phyloP scores from a whole-genome alignment of 1,139 yeast species.

The Pichia kudriavzevii region DNA sequence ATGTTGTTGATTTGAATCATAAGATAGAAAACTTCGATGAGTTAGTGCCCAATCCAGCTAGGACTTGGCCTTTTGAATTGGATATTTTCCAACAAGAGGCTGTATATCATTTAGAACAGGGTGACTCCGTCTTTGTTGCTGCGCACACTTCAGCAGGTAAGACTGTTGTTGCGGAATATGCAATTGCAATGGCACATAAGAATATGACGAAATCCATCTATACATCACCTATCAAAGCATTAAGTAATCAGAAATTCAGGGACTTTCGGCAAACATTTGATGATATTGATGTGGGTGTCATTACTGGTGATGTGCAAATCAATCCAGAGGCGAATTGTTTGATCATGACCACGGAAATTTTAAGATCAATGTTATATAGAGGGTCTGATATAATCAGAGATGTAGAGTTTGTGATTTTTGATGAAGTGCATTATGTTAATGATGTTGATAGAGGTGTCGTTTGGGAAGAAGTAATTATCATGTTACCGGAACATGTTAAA shows the following conservation, averaged over 20 bases:
- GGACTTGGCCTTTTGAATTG: constrained; percentile 82
- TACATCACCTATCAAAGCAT: constrained; percentile 69
- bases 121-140: constrained; percentile 93
- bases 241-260: constrained; percentile 68
- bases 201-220: constrained; percentile 91
- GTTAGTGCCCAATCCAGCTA: constrained; percentile 86
- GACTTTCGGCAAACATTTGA: constrained; percentile 69
- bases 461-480: constrained; percentile 97
- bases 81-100: constrained; percentile 98
- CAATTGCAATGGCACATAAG: constrained; percentile 89
- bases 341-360: constrained; percentile 96
- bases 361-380: constrained; percentile 89
- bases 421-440: constrained; percentile 94
- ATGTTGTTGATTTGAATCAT: constrained; percentile 81
- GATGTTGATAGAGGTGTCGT: constrained; percentile 97
- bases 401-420: constrained; percentile 94
- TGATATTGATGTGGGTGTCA: constrained; percentile 92
- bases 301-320: constrained; percentile 97
- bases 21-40: constrained; percentile 77
- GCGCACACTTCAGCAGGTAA: constrained; percentile 99
- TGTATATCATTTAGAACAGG: constrained; percentile 85
- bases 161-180: constrained; percentile 96
- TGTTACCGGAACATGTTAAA: constrained; percentile 87
- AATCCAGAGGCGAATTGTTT: constrained; percentile 95
- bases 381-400: constrained; percentile 96